phyloP scores from a whole-genome alignment of 768 basidiomycete species.

The Hericium coralloides region DNA sequence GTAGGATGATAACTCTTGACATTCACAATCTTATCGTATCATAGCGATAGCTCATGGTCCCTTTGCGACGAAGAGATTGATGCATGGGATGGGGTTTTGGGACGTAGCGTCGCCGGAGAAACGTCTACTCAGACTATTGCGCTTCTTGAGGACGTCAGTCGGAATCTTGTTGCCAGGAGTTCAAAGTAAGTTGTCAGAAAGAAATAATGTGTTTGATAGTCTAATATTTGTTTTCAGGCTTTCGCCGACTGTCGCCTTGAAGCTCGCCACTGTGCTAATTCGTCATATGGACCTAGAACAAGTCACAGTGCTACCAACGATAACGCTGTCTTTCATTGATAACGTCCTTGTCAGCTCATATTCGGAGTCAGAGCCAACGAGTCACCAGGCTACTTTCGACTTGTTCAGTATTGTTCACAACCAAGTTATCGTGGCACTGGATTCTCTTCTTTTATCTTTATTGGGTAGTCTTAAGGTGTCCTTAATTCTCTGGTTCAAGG shows the following conservation, averaged over 20 bases:
- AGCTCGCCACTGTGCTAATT: neutral
- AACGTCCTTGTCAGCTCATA: neutral
- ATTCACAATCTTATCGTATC: neutral
- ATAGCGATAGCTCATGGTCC: neutral
- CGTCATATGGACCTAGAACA: neutral
- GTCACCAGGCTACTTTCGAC: neutral
- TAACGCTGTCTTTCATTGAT: neutral
- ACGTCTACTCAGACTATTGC: neutral
- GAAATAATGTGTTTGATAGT: too few species aligned
- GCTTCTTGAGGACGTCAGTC: neutral
- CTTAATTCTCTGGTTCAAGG: neutral
- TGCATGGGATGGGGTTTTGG: neutral
- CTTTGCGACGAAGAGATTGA: neutral
- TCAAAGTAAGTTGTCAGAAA: neutral
- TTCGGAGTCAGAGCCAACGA: neutral
- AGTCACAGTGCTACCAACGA: neutral
- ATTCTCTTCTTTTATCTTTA: neutral
- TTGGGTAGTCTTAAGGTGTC: neutral
- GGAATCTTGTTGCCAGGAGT: neutral
- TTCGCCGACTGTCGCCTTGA: neutral
- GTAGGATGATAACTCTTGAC: neutral
- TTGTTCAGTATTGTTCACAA: neutral
- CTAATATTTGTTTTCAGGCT: neutral
- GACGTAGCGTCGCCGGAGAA: neutral
- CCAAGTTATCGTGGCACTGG: neutral